Evolutionary conservation across 768 basidiomycete species (phyloP).

Genomic region (Hortiboletus campestris): DNA sequence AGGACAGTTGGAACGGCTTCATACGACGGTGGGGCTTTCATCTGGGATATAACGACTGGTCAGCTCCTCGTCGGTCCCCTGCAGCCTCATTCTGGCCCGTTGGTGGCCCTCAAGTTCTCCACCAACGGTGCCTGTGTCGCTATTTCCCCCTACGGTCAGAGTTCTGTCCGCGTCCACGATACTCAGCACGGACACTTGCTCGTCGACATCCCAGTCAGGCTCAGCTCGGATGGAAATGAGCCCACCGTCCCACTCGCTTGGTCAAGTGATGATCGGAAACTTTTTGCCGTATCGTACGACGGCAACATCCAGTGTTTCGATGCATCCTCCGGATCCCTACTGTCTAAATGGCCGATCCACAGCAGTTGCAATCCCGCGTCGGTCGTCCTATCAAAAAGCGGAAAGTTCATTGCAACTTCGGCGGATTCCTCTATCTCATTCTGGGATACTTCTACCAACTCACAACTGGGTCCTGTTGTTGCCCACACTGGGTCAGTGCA

Average conservation of each 20-base stretch:
- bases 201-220: slow-evolving; percentile 6
- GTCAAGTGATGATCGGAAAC: slow-evolving; percentile 11
- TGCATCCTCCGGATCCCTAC: slow-evolving; percentile 4
- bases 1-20: slow-evolving; percentile 10
- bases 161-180: slow-evolving; percentile 12
- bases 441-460: slow-evolving; percentile 11
- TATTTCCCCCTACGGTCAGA: slow-evolving; percentile 4
- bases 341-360: slow-evolving; percentile 13
- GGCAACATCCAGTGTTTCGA: slow-evolving; percentile 14
- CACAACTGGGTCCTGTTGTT: slow-evolving; percentile 10
- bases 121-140: slow-evolving; percentile 2
- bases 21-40: slow-evolving; percentile 6
- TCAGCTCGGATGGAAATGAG: slow-evolving; percentile 15
- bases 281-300: slow-evolving; percentile 10
- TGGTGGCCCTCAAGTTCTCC: slow-evolving; percentile 15
- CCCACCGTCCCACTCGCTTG: slow-evolving; percentile 16
- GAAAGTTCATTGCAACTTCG: slow-evolving; percentile 13
- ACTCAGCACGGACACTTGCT: slow-evolving; percentile 1
- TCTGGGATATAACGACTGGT: slow-evolving; percentile 16
- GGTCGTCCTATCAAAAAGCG: slow-evolving; percentile 7
- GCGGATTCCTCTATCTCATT: slow-evolving; percentile 10
- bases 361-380: slow-evolving; percentile 3
- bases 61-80: slow-evolving; percentile 9
- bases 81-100: neutral
- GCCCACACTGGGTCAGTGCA: slow-evolving; percentile 5